Evolutionary conservation across 768 basidiomycete genomes (phyloP).

Genomic region (Leucosporidium yakuticum): DNA sequence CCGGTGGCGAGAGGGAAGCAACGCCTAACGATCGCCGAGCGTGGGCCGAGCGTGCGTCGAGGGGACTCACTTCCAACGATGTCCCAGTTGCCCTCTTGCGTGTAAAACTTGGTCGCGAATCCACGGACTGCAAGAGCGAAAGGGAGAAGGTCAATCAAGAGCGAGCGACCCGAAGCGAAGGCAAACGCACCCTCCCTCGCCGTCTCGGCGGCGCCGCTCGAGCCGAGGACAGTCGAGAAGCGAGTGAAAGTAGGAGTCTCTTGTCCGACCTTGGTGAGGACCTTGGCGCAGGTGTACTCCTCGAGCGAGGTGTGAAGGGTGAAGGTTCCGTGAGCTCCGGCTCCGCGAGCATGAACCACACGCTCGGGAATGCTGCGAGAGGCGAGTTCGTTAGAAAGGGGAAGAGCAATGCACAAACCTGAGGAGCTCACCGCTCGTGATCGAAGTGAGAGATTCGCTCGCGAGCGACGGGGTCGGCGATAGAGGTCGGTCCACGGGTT

Average conservation of each 20-base stretch:
- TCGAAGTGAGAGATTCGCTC: conserved; percentile 41
- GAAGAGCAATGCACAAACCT: conserved; percentile 8
- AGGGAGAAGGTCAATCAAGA: conserved; percentile 50
- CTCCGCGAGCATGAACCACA: conserved; percentile 47
- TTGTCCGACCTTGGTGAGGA: conserved; percentile 37
- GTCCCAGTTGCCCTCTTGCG: conserved; percentile 67
- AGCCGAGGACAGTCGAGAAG: conserved; percentile 79
- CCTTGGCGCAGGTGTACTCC: conserved; percentile 61
- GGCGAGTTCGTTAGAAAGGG: conserved; percentile 64
- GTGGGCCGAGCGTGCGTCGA: no score
- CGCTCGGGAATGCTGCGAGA: conserved; percentile 86
- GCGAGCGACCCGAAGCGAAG: conserved; percentile 49
- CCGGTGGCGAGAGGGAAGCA: neutral
- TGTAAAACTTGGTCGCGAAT: conserved; percentile 78
- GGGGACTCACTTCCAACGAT: conserved; percentile 56
- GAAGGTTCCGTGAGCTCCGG: conserved; percentile 71
- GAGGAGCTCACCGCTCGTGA: neutral
- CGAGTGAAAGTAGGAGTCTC: conserved; percentile 73
- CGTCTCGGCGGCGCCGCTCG: conserved; percentile 69
- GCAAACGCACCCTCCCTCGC: conserved; percentile 29
- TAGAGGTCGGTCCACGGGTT: conserved; percentile 59
- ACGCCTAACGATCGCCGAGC: conserved; percentile 12
- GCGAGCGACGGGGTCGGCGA: conserved; percentile 52
- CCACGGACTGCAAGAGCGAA: conserved; percentile 55
- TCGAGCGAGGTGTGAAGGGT: conserved; percentile 64